Percentiles rank a stretch among this genome's conserved stretches.
These are phyloP conservation scores for Neurospora pannonica DNA, from an alignment of 495 filamentous ascomycete genomes.

Conservation along the genomic window DNA sequence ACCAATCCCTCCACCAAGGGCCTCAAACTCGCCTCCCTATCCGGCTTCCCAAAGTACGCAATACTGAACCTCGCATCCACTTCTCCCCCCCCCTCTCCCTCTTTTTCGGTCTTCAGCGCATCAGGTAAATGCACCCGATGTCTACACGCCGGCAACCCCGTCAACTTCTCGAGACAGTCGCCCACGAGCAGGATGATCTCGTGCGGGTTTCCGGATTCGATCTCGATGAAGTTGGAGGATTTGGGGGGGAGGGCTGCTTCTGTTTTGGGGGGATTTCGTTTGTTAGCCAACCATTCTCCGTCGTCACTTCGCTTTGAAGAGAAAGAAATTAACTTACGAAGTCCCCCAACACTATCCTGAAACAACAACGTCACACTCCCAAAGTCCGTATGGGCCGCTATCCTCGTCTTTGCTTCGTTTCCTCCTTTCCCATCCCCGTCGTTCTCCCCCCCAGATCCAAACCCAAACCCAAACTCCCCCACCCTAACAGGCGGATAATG, in stretches of 20 bases:
- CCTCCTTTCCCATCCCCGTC: not conserved
- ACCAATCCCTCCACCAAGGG: not conserved
- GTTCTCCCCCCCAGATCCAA: too few relatives aligned
- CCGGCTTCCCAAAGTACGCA: not conserved
- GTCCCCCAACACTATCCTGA: not conserved
- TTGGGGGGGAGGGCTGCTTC: not conserved
- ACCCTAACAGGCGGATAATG: not conserved
- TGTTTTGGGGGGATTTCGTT: not conserved
- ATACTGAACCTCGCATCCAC: not conserved
- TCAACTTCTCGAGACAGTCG: not conserved
- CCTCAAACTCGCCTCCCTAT: not conserved
- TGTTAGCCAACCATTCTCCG: too few relatives aligned
- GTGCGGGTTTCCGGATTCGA: not conserved
- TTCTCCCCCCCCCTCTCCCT: not conserved
- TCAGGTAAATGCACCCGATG: not conserved
- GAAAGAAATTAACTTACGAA: not conserved
- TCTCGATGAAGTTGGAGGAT: not conserved
- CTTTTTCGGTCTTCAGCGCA: not conserved
- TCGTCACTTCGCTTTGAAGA: too few relatives aligned
- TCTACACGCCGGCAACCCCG: not conserved
- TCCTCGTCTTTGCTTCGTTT: not conserved
- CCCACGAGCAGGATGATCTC: not conserved
- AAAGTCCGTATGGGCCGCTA: not conserved
- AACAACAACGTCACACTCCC: not conserved
- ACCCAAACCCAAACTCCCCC: not conserved